These are phyloP conservation scores for Colletotrichum spaethianum DNA, from an alignment of 2,329 filamentous ascomycete species.

Conservation along the genomic window DNA sequence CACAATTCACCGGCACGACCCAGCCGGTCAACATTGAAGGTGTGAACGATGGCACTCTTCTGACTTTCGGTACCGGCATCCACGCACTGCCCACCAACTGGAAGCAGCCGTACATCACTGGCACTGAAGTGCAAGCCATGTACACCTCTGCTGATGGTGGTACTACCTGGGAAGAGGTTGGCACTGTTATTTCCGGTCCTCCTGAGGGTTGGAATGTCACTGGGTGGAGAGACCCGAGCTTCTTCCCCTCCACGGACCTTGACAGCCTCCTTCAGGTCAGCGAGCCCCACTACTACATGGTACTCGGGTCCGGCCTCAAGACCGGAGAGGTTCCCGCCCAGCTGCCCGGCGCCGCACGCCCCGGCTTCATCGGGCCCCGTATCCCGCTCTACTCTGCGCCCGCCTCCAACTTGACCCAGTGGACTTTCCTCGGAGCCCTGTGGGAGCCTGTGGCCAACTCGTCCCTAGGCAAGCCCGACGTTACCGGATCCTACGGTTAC, in stretches of 20 bases:
- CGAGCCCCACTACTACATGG: slow-evolving; percentile 42
- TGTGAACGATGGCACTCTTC: slow-evolving; percentile 34
- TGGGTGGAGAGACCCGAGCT: slow-evolving; percentile 41
- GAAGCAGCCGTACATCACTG: slow-evolving; percentile 40
- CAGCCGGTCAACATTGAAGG: slow-evolving; percentile 39
- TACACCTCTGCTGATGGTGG: slow-evolving; percentile 37
- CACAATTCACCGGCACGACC: slow-evolving; percentile 39
- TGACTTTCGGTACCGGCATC: slow-evolving; percentile 41
- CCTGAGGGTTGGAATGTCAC: slow-evolving; percentile 42
- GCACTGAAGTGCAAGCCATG: slow-evolving; percentile 41
- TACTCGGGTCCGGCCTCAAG: slow-evolving; percentile 42
- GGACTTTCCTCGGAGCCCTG: slow-evolving; percentile 42
- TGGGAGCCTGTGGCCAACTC: slow-evolving; percentile 41
- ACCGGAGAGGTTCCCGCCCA: slow-evolving; percentile 33
- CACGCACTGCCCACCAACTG: slow-evolving; percentile 41
- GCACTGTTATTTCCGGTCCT: slow-evolving; percentile 37
- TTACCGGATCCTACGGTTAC: slow-evolving; percentile 41
- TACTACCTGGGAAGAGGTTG: slow-evolving; percentile 35
- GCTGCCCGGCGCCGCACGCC: slow-evolving; percentile 40
- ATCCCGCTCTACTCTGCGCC: slow-evolving; percentile 41
- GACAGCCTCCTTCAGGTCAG: slow-evolving; percentile 31
- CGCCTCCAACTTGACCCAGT: slow-evolving; percentile 38
- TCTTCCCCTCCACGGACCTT: slow-evolving; percentile 38
- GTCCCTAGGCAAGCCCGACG: slow-evolving; percentile 37
- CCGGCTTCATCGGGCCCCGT: slow-evolving; percentile 41